Conservation (phyloP, 2,329 filamentous ascomycete genomes). For the Cordyceps militaris region DNA sequence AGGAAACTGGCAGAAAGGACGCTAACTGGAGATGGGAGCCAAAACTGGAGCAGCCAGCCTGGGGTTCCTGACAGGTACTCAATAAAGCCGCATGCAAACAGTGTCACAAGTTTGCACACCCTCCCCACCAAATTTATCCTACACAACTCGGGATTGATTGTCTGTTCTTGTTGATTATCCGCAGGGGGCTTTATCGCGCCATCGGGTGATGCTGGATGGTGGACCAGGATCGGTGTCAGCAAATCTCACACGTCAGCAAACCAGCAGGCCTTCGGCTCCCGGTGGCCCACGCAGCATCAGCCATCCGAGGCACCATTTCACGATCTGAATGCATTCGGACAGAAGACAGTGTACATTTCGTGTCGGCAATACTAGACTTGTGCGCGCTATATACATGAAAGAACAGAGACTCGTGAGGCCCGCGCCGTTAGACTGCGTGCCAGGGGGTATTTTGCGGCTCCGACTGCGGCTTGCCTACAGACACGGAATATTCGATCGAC, state of each 20-base stretch:
- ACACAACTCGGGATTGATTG: no score
- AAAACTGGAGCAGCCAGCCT: no score
- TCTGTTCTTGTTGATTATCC: background rate
- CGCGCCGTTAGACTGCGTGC: background rate
- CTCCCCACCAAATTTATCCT: no score
- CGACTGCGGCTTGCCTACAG: conserved; percentile 23
- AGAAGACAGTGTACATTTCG: background rate
- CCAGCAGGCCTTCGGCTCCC: background rate
- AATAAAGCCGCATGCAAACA: no score
- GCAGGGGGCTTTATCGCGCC: background rate
- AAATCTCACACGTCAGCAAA: conserved; percentile 4
- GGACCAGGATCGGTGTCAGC: no score
- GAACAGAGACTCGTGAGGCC: background rate
- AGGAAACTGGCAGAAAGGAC: no score
- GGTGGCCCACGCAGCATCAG: background rate
- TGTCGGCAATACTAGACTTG: background rate
- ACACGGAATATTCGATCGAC: conserved; percentile 35
- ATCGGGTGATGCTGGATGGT: background rate
- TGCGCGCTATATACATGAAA: background rate
- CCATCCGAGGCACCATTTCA: background rate
- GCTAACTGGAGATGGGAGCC: no score
- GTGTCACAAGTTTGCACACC: no score
- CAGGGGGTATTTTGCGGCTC: conserved; percentile 7
- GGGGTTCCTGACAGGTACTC: no score
- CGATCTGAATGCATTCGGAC: background rate